These are phyloP conservation scores for Favolaschia claudopus DNA, from an alignment of 768 basidiomycete genomes.

Conservation along the genomic window DNA sequence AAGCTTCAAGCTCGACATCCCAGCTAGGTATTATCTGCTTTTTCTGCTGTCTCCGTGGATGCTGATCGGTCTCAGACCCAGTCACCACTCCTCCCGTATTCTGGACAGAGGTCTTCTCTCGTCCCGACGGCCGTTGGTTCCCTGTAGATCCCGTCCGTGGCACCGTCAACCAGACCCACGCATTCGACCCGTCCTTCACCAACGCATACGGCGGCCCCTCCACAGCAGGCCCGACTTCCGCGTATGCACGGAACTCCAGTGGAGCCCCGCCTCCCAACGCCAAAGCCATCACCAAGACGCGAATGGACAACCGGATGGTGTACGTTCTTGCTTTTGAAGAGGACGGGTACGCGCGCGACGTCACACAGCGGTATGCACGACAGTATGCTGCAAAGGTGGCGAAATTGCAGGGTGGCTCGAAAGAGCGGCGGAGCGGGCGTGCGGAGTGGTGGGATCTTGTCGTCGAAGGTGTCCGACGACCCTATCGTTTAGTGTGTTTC, in stretches of 20 bases:
- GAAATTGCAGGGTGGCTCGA: conserved; percentile 73
- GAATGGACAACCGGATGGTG: conserved; percentile 80
- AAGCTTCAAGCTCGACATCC: conserved; percentile 17
- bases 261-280: conserved; percentile 18
- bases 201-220: conserved; percentile 24
- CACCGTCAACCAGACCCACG: conserved; percentile 79
- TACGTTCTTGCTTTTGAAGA: conserved; percentile 97
- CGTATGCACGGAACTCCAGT: conserved; percentile 15
- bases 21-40: conserved; percentile 3
- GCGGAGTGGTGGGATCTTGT: conserved; percentile 89
- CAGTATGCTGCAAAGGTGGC: conserved; percentile 81
- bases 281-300: conserved; percentile 37
- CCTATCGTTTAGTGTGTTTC: conserved; percentile 79
- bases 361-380: conserved; percentile 88
- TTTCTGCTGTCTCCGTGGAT: too few relatives aligned
- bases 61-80: too few relatives aligned
- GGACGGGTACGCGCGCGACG: conserved; percentile 90
- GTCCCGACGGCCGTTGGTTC: conserved; percentile 90
- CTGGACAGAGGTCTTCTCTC: conserved; percentile 97
- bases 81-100: conserved; percentile 81
- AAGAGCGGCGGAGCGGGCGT: conserved; percentile 61
- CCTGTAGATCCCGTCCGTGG: conserved; percentile 89
- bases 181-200: conserved; percentile 73
- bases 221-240: conserved; percentile 12
- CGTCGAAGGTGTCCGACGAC: conserved; percentile 66